Evolutionary conservation across 257 asterid species (phyloP).

Genomic region (Solanum chiquidenum): DNA sequence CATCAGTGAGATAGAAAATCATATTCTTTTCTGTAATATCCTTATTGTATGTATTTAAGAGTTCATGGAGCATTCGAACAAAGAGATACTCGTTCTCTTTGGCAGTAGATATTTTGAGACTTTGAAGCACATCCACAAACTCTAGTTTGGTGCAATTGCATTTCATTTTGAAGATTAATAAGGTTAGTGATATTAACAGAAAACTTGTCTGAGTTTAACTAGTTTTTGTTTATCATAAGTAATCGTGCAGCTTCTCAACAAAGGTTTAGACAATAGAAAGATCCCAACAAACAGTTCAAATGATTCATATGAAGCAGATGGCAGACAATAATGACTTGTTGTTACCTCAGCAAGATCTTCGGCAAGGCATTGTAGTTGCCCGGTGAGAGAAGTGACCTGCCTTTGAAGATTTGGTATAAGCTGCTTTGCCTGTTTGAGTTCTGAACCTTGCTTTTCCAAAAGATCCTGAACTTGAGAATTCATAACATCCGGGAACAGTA

Average conservation of each 20-base stretch:
- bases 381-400: conserved; percentile 94
- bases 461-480: conserved; percentile 50
- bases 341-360: conserved; percentile 92
- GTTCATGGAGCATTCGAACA: not conserved
- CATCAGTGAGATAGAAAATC: not conserved
- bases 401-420: conserved; percentile 82
- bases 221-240: not conserved
- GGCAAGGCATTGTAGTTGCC: conserved; percentile 80
- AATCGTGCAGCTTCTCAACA: not conserved
- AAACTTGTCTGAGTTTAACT: not conserved
- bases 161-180: not conserved
- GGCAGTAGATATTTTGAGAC: not conserved
- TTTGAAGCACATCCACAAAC: not conserved
- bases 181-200: not conserved
- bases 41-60: not conserved
- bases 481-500: conserved; percentile 76
- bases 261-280: not conserved
- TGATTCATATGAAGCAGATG: not conserved
- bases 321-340: not conserved
- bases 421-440: conserved; percentile 76
- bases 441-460: conserved; percentile 68
- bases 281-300: not conserved
- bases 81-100: not conserved
- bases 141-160: not conserved
- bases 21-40: not conserved